A percentile compares a stretch with the other conserved stretches of the same genome.
phyloP scores from a whole-genome alignment of 2,329 filamentous ascomycete species.

The Fusarium stilboides region DNA sequence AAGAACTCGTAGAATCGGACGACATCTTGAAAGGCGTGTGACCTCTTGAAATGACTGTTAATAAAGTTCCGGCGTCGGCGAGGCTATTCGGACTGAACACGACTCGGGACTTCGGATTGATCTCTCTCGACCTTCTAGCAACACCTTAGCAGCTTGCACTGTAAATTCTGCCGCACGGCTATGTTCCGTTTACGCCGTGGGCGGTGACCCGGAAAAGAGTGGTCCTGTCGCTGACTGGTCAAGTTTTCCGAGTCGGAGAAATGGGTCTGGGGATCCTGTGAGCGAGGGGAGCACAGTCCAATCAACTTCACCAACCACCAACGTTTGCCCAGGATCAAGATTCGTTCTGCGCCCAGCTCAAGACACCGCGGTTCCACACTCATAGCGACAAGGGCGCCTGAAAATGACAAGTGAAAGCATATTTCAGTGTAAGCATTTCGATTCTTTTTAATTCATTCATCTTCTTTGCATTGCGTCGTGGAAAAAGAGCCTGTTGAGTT shows the following conservation, averaged over 20 bases:
- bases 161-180: slow-evolving; percentile 35
- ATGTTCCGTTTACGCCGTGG: slow-evolving; percentile 21
- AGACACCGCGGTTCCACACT: slow-evolving; percentile 48
- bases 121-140: slow-evolving; percentile 37
- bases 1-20: slow-evolving; percentile 31
- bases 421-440: slow-evolving; percentile 47
- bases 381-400: slow-evolving; percentile 45
- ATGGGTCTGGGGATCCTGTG: slow-evolving; percentile 38
- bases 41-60: neutral
- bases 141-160: slow-evolving; percentile 16
- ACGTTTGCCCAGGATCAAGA: slow-evolving; percentile 40
- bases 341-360: slow-evolving; percentile 39
- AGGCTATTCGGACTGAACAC: slow-evolving; percentile 6
- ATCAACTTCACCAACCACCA: slow-evolving; percentile 41
- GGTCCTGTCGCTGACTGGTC: too few species aligned
- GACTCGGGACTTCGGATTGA: slow-evolving; percentile 26
- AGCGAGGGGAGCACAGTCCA: slow-evolving; percentile 40
- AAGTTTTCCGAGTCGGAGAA: too few species aligned
- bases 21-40: slow-evolving; percentile 35
- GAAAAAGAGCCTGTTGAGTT: slow-evolving; percentile 26
- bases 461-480: slow-evolving; percentile 21
- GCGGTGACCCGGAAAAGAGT: slow-evolving; percentile 35
- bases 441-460: slow-evolving; percentile 32
- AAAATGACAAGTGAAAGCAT: slow-evolving; percentile 50
- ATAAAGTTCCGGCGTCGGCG: slow-evolving; percentile 1